phyloP scores from a whole-genome alignment of 495 filamentous ascomycete genomes.

The Elasticomyces elasticus region DNA sequence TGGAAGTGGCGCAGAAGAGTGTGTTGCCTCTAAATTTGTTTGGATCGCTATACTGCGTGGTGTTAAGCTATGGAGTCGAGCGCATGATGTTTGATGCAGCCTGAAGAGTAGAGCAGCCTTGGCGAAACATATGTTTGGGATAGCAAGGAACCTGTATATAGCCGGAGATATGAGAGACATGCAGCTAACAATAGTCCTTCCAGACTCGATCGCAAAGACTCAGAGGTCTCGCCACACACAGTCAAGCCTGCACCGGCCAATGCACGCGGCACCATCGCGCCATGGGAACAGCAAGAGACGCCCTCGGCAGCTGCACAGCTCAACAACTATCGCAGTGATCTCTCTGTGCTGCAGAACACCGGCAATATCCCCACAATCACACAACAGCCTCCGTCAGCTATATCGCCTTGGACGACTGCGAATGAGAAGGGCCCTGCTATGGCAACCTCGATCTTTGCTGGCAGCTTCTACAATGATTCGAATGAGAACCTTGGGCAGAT shows the following conservation, averaged over 20 bases:
- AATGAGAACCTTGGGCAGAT: slow-evolving; percentile 55
- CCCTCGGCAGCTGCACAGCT: neutral
- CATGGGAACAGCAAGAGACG: slow-evolving; percentile 30
- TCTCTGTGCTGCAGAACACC: slow-evolving; percentile 56
- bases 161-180: neutral
- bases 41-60: neutral
- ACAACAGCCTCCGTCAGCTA: slow-evolving; percentile 44
- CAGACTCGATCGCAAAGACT: slow-evolving; percentile 26
- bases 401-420: slow-evolving; percentile 32
- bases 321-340: slow-evolving; percentile 55
- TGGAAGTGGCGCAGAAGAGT: too few species aligned
- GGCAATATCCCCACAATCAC: slow-evolving; percentile 43
- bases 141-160: neutral
- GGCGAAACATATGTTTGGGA: neutral
- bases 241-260: slow-evolving; percentile 29
- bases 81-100: neutral
- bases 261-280: slow-evolving; percentile 28
- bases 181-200: slow-evolving; percentile 8
- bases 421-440: slow-evolving; percentile 21
- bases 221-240: slow-evolving; percentile 36
- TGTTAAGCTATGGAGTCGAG: neutral
- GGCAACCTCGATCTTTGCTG: slow-evolving; percentile 32
- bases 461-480: slow-evolving; percentile 54
- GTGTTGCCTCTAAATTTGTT: slow-evolving; percentile 3
- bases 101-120: neutral